A percentile compares a stretch with the other conserved stretches of the same genome.
Conservation (phyloP, 805 yeast genomes). For the Barnettozyma wickerhamii region DNA sequence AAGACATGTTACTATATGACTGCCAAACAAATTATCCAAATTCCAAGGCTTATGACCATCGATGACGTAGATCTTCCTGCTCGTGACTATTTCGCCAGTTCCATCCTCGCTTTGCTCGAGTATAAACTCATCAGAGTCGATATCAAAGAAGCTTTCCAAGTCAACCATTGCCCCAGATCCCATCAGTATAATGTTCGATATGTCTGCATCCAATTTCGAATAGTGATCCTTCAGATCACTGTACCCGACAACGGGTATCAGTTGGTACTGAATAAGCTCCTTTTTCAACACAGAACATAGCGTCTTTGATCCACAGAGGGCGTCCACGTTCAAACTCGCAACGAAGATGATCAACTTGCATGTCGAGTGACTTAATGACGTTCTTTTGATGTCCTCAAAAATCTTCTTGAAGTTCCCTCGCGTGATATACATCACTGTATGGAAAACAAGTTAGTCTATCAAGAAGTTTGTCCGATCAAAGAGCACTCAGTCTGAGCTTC, state of each 20-base stretch:
- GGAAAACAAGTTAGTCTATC: too few species aligned
- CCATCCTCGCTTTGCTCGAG: constrained; percentile 9
- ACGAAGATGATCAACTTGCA: constrained; percentile 78
- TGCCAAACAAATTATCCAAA: constrained; percentile 85
- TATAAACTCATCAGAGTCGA: constrained; percentile 51
- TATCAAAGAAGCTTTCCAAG: constrained; percentile 66
- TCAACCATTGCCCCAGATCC: constrained; percentile 97
- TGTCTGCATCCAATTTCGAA: constrained; percentile 61
- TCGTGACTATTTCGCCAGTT: constrained; percentile 28
- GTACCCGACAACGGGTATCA: constrained; percentile 92
- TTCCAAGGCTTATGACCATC: constrained; percentile 98
- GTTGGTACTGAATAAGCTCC: constrained; percentile 80
- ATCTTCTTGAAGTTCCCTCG: constrained; percentile 65
- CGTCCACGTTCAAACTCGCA: constrained; percentile 87
- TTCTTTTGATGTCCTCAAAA: constrained; percentile 60
- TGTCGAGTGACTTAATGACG: constrained; percentile 88
- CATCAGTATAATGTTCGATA: constrained; percentile 68
- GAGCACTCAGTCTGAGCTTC: too few species aligned
- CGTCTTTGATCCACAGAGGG: constrained; percentile 83
- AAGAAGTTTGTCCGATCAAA: too few species aligned
- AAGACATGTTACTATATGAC: constrained; percentile 69
- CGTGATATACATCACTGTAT: constrained; percentile 82
- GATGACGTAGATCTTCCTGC: constrained; percentile 68
- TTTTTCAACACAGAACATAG: constrained; percentile 66
- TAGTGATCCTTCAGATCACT: constrained; percentile 67